phyloP scores from a whole-genome alignment of 2,329 filamentous ascomycete species.

The Macroventuria anomochaeta region DNA sequence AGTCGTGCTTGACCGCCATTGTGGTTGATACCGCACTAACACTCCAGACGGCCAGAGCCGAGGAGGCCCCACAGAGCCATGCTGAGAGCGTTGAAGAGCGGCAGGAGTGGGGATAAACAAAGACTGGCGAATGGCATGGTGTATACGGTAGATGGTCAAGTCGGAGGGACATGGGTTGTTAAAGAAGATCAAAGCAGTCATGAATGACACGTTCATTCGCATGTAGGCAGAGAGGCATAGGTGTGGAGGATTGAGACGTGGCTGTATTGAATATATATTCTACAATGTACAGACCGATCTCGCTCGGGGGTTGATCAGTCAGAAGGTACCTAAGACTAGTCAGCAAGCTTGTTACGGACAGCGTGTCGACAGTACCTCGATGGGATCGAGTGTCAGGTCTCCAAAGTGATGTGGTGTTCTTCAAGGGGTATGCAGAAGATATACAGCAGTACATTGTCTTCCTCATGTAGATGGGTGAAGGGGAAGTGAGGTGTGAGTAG shows the following conservation, averaged over 20 bases:
- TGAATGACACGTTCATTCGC: conserved; percentile 1
- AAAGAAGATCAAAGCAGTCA: not conserved
- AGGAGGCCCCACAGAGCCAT: conserved; percentile 1
- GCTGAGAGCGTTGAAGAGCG: conserved; percentile 1
- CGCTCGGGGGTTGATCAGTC: not conserved
- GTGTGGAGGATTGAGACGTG: not conserved
- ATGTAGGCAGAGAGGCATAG: not conserved
- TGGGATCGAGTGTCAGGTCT: conserved; percentile 60
- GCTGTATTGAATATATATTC: not conserved
- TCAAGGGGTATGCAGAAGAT: conserved; percentile 67
- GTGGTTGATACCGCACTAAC: conserved; percentile 2
- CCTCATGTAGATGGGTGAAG: conserved; percentile 57
- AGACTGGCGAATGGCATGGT: not conserved
- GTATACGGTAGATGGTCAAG: conserved; percentile 1
- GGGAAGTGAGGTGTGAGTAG: conserved; percentile 1
- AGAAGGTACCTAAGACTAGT: not conserved
- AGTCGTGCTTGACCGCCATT: conserved; percentile 6
- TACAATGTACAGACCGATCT: not conserved
- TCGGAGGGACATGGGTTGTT: not conserved
- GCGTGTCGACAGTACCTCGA: not conserved
- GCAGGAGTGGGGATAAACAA: conserved; percentile 12
- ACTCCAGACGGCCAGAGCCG: conserved; percentile 4
- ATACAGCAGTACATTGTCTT: conserved; percentile 68
- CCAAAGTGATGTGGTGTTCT: conserved; percentile 69
- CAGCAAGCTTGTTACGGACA: conserved; percentile 3